Percentiles rank a stretch among this genome's conserved stretches.
Conservation (phyloP, 345 rosid genomes). For the Eutrema heterophyllum region DNA sequence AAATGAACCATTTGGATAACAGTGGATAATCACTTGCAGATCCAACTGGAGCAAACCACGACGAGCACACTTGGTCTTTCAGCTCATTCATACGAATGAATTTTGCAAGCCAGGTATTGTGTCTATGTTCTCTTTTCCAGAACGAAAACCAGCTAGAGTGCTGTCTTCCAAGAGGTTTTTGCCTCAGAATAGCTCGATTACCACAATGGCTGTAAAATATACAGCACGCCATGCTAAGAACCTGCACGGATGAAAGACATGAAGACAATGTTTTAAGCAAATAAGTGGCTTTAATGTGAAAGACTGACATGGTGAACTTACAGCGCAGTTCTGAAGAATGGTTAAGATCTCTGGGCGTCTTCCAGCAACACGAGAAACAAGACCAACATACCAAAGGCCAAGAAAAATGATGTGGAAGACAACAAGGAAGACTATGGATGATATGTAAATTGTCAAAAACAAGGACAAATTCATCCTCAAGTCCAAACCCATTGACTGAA, state of each 20-base stretch:
- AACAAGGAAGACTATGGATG: slow-evolving; percentile 85
- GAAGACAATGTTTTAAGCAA: background rate
- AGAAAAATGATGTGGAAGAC: slow-evolving; percentile 90
- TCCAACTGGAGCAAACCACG: slow-evolving; percentile 99
- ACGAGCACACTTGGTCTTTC: slow-evolving; percentile 92
- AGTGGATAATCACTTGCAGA: slow-evolving; percentile 98
- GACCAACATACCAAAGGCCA: slow-evolving; percentile 90
- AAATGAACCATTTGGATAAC: slow-evolving; percentile 94
- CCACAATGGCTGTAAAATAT: slow-evolving; percentile 99
- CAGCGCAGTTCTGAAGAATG: slow-evolving; percentile 91
- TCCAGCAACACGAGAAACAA: slow-evolving; percentile 94
- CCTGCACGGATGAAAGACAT: slow-evolving; percentile 43
- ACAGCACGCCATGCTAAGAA: slow-evolving; percentile 96
- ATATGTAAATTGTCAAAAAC: slow-evolving; percentile 76
- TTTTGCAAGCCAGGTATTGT: slow-evolving; percentile 65
- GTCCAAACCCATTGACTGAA: slow-evolving; percentile 99
- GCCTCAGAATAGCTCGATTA: slow-evolving; percentile 72
- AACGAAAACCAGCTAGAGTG: slow-evolving; percentile 66
- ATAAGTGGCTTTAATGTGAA: slow-evolving; percentile 9
- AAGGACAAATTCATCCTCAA: slow-evolving; percentile 98
- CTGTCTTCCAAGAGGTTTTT: slow-evolving; percentile 46
- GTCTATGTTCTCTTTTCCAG: slow-evolving; percentile 59
- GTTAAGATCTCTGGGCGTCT: slow-evolving; percentile 88
- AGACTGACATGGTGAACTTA: slow-evolving; percentile 37
- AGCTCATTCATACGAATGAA: slow-evolving; percentile 75